Conservation (phyloP, 2,329 filamentous ascomycete species). For the Fusarium phyllophilum region DNA sequence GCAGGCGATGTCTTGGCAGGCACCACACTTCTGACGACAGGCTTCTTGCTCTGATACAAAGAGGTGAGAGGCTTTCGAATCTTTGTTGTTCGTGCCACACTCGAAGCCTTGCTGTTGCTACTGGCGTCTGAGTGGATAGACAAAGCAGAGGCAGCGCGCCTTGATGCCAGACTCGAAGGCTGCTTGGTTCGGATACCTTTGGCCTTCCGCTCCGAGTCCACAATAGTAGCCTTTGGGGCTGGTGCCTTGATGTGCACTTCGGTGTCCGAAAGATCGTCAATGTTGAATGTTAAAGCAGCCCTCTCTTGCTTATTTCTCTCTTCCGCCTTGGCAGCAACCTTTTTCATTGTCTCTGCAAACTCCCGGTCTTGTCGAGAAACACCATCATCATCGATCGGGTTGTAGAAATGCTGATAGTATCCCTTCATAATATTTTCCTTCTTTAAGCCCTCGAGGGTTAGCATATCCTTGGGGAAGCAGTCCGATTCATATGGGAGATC, state of each 20-base stretch:
- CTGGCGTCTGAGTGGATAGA: conserved; percentile 51
- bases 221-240: conserved; percentile 1
- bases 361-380: conserved; percentile 70
- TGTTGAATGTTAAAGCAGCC: conserved; percentile 70
- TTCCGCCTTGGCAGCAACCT: conserved; percentile 67
- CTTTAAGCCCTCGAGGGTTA: conserved; percentile 68
- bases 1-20: conserved; percentile 61
- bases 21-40: conserved; percentile 50
- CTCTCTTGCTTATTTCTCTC: conserved; percentile 74
- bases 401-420: conserved; percentile 69
- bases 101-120: conserved; percentile 14
- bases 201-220: background rate
- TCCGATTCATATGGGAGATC: conserved; percentile 76
- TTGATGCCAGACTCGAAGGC: conserved; percentile 53
- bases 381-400: conserved; percentile 74
- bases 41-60: conserved; percentile 45
- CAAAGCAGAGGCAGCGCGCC: conserved; percentile 64
- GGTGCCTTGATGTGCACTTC: conserved; percentile 45
- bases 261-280: conserved; percentile 56
- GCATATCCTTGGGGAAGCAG: conserved; percentile 67
- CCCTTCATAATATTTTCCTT: conserved; percentile 68
- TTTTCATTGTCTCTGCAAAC: conserved; percentile 63
- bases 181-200: conserved; percentile 31
- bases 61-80: conserved; percentile 45
- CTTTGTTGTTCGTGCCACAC: conserved; percentile 24